Evolutionary conservation across 768 basidiomycete species (phyloP), one percentile per base, ranked within the genome.

Genomic region (Russula emetica): DNA sequence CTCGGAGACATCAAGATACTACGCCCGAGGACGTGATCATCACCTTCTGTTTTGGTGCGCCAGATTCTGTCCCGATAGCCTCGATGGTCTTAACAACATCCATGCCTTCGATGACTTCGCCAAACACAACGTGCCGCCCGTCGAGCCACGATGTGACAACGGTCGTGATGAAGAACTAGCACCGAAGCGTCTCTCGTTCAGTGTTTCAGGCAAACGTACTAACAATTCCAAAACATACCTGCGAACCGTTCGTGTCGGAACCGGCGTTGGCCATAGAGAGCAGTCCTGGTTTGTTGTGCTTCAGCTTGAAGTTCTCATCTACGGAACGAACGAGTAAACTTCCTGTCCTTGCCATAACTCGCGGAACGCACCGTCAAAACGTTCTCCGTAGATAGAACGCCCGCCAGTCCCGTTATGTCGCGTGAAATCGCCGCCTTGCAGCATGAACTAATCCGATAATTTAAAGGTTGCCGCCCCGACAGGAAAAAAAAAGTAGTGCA

Each of bases 191-290:
- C 26, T 1, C 44, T 5, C 56, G 13, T 28, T 58, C 28, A 45
- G 30, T 6, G 3, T 14, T 47, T 24, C 60, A 49, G 20, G n/a
- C 32, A 13, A 20, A 14, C 13, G 22, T 47, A 2, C 40, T 20
- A 38, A n/a, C 7, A 5, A n/a, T 2, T 4, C 24, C 3, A 28
- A 7, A 22, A 9, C 72, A 55, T 61, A 78, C 77, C 73, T 78
- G 78, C n/a, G 77, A 78, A 11, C 80, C 79, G 71, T 82, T 83
- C 58, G 81, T 78, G 70, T 81, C 72, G 13, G 78, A 76, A 14
- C 81, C 82, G 55, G 79, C 75, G 70, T 82, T 83, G 44, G 82
- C 82, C 75, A 78, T 80, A 36, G 81, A 82, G 55, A 83, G 75
- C 22, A 78, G 67, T 38, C 78, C 77, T 6, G 75, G 70, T 57